Conservation (phyloP, 331 rosid species). For the Rhamnella rubrinervis region DNA sequence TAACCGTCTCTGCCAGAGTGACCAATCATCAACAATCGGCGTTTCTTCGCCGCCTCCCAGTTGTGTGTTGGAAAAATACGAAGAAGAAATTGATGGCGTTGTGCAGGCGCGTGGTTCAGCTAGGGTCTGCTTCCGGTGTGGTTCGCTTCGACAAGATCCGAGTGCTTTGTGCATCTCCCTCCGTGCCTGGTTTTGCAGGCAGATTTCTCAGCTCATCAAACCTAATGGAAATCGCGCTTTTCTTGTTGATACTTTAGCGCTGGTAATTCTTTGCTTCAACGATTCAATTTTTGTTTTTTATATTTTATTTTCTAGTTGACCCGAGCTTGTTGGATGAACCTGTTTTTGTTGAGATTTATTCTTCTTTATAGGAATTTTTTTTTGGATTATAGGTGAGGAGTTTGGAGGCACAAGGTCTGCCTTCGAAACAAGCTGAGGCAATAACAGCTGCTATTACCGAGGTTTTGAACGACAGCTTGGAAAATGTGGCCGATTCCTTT, state of each 20-base stretch:
- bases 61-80: not conserved
- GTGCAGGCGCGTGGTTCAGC: slow-evolving; percentile 30
- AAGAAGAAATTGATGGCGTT: slow-evolving; percentile 30
- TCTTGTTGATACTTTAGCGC: slow-evolving; percentile 57
- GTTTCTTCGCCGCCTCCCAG: not conserved
- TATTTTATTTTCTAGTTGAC: not conserved
- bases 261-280: slow-evolving; percentile 18
- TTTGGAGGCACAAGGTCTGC: slow-evolving; percentile 50
- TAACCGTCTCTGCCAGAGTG: no score
- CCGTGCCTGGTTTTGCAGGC: slow-evolving; percentile 18
- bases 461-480: slow-evolving; percentile 50
- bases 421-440: slow-evolving; percentile 57
- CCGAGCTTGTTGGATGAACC: no score
- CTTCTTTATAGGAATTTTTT: not conserved
- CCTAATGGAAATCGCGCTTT: slow-evolving; percentile 52
- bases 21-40: no score
- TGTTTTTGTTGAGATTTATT: not conserved
- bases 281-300: not conserved
- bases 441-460: slow-evolving; percentile 45
- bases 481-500: slow-evolving; percentile 37
- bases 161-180: not conserved
- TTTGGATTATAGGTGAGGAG: slow-evolving; percentile 32
- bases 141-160: no score
- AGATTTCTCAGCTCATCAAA: slow-evolving; percentile 35
- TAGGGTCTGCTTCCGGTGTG: slow-evolving; percentile 5